phyloP scores from a whole-genome alignment of 1,284 basidiomycete species.

The Cystobasidiaceae sp. region DNA sequence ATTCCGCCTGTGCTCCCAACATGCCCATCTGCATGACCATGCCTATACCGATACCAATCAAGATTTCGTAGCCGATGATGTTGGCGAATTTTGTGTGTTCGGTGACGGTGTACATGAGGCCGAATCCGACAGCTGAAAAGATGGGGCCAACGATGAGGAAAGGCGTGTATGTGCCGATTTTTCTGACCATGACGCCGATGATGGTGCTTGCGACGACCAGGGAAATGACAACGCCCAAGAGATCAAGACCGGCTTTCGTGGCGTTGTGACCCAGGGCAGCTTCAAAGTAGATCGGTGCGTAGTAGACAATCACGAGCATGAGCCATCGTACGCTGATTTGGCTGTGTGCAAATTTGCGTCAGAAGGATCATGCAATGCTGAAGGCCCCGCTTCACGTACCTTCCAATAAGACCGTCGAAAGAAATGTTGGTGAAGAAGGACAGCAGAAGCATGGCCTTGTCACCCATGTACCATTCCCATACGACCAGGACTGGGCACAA shows the following conservation, averaged over 20 bases:
- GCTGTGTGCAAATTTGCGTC: background rate
- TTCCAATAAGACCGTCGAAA: constrained; percentile 39
- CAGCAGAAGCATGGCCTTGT: constrained; percentile 43
- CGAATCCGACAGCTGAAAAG: constrained; percentile 49
- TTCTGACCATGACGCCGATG: constrained; percentile 38
- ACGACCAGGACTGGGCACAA: constrained; percentile 33
- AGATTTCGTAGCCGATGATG: constrained; percentile 52
- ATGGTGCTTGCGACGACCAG: constrained; percentile 41
- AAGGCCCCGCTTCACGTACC: background rate
- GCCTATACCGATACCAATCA: constrained; percentile 41
- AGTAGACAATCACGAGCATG: constrained; percentile 33
- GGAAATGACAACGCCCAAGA: constrained; percentile 40
- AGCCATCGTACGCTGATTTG: constrained; percentile 35
- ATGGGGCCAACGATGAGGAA: constrained; percentile 46
- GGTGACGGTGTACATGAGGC: constrained; percentile 51
- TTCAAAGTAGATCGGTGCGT: constrained; percentile 39
- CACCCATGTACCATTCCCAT: constrained; percentile 41
- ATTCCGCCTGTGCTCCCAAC: constrained; percentile 17
- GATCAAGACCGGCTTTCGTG: constrained; percentile 43
- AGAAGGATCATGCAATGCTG: background rate
- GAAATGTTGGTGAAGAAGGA: constrained; percentile 40
- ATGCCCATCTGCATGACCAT: constrained; percentile 15
- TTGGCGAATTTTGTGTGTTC: constrained; percentile 44
- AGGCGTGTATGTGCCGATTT: constrained; percentile 48
- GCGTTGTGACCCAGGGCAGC: constrained; percentile 36